Percentiles rank a stretch among this genome's conserved stretches.
Evolutionary conservation across 441 rosid genomes (phyloP).

Genomic region (Metrosideros polymorpha): DNA sequence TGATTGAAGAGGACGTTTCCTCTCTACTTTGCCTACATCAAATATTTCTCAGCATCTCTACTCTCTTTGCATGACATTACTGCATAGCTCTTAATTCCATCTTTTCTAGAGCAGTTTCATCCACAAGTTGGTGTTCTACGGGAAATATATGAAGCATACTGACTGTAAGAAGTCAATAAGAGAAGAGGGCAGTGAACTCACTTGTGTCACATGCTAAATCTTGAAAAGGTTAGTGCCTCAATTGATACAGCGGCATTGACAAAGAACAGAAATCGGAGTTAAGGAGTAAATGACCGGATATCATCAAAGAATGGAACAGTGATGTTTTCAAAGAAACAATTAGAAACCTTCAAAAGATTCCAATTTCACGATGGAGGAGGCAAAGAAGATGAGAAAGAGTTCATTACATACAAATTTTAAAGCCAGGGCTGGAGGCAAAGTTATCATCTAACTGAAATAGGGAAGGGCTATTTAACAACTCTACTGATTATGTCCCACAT

Average conservation of each 20-base stretch:
- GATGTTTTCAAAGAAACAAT: background rate
- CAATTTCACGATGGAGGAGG: background rate
- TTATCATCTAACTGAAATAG: background rate
- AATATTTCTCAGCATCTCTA: background rate
- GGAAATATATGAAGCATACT: background rate
- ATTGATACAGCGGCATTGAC: background rate
- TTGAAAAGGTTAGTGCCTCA: background rate
- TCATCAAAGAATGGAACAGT: background rate
- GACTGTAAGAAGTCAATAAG: background rate
- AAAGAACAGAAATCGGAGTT: background rate
- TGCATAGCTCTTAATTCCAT: background rate
- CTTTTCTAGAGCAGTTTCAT: background rate
- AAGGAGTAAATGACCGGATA: background rate
- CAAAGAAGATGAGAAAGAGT: background rate
- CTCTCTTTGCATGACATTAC: background rate
- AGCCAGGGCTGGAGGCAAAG: background rate
- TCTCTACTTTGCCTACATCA: background rate
- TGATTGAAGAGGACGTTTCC: background rate
- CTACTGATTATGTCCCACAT: background rate
- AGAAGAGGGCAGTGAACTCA: background rate
- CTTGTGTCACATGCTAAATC: background rate
- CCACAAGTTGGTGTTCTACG: background rate
- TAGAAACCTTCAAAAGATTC: background rate
- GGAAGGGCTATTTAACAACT: background rate
- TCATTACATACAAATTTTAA: background rate